Percentiles rank a stretch among this genome's conserved stretches.
Evolutionary conservation across 192 early-diverging fungal species (phyloP).

Genomic region (Coemansia erecta): DNA sequence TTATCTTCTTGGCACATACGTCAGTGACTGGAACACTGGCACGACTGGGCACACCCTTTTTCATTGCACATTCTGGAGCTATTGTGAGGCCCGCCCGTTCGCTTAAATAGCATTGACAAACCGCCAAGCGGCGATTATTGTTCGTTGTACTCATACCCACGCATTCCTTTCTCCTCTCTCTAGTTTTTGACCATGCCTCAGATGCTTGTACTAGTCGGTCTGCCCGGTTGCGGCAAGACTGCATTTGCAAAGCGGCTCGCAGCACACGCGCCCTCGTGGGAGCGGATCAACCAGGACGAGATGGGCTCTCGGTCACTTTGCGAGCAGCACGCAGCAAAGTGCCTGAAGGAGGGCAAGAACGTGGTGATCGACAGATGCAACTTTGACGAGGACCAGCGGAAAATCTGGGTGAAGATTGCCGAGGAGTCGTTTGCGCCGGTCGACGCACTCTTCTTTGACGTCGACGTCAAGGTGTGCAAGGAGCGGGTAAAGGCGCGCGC

Average conservation of each 20-base stretch:
- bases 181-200: conserved; percentile 41
- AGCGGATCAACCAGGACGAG: conserved; percentile 76
- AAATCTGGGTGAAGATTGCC: conserved; percentile 69
- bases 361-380: conserved; percentile 78
- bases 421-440: conserved; percentile 56
- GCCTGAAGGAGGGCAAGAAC: conserved; percentile 57
- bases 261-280: conserved; percentile 53
- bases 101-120: too few species aligned
- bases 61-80: too few species aligned
- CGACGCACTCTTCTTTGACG: conserved; percentile 70
- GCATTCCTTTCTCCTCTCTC: conserved; percentile 3
- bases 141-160: conserved; percentile 1
- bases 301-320: conserved; percentile 63
- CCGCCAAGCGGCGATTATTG: too few species aligned
- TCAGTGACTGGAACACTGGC: too few species aligned
- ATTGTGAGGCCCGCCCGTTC: too few species aligned
- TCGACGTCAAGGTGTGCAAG: conserved; percentile 59
- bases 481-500: conserved; percentile 60
- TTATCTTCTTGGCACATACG: too few species aligned
- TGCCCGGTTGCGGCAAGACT: conserved; percentile 76
- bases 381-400: conserved; percentile 72
- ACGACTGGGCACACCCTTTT: too few species aligned
- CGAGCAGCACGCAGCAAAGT: conserved; percentile 56
- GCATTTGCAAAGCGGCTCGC: conserved; percentile 60
- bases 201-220: conserved; percentile 69